These are phyloP conservation scores for Eutypella sp. DNA, from an alignment of 2,329 filamentous ascomycete species.

Conservation along the genomic window DNA sequence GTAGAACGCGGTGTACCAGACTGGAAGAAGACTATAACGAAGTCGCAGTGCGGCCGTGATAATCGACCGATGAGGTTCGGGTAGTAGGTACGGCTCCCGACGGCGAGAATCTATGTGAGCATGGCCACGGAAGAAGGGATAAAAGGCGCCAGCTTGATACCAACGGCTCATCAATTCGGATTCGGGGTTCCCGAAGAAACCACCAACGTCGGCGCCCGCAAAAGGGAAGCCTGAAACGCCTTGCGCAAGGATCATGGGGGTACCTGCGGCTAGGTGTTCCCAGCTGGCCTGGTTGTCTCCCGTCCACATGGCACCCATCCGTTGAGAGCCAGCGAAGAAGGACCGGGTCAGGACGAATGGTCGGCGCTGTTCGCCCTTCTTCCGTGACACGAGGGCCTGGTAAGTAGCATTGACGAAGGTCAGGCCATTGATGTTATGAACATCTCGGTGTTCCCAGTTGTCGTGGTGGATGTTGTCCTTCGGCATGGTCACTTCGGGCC, in stretches of 20 bases:
- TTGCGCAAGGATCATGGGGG: constrained; percentile 91
- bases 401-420: constrained; percentile 95
- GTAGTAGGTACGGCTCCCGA: constrained; percentile 84
- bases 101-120: constrained; percentile 95
- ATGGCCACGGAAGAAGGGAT: constrained; percentile 96
- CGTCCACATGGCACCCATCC: constrained; percentile 95
- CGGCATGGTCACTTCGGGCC: constrained; percentile 96
- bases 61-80: constrained; percentile 79
- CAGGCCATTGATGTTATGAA: constrained; percentile 94
- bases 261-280: constrained; percentile 81
- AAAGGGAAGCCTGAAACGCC: constrained; percentile 93
- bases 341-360: constrained; percentile 91
- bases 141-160: constrained; percentile 96
- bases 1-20: constrained; percentile 97
- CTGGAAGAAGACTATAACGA: constrained; percentile 81
- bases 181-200: constrained; percentile 95
- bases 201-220: constrained; percentile 89
- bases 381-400: constrained; percentile 75
- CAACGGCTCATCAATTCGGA: constrained; percentile 88
- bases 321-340: constrained; percentile 87
- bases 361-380: constrained; percentile 77
- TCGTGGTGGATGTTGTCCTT: constrained; percentile 93
- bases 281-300: constrained; percentile 94
- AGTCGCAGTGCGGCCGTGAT: constrained; percentile 84
- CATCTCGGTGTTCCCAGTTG: constrained; percentile 92